Percentiles rank a stretch among this genome's conserved stretches.
Evolutionary conservation across 805 yeast genomes (phyloP).

Genomic region (Ogataea kodamae): DNA sequence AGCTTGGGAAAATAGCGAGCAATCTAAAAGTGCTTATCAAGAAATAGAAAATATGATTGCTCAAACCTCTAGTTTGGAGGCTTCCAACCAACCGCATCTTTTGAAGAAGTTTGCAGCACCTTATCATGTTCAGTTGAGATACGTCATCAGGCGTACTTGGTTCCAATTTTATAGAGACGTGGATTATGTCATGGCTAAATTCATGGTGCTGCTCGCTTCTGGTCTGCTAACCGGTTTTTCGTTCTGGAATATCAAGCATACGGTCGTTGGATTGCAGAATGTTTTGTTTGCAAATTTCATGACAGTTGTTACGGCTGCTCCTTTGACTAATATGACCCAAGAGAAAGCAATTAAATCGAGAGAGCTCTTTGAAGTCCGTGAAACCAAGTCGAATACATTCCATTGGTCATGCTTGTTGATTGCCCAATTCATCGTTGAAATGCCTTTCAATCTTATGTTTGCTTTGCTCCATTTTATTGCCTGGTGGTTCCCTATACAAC

Average conservation of each 20-base stretch:
- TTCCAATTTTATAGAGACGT: conserved; percentile 47
- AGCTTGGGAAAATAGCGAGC: conserved; percentile 46
- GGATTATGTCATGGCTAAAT: conserved; percentile 45
- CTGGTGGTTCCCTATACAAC: conserved; percentile 36
- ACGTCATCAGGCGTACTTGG: conserved; percentile 38
- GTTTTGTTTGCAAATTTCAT: conserved; percentile 49
- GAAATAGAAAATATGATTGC: conserved; percentile 31
- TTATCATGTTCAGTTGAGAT: conserved; percentile 36
- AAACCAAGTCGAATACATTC: conserved; percentile 66
- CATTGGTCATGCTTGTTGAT: conserved; percentile 62
- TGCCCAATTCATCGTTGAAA: conserved; percentile 52
- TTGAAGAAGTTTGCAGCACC: conserved; percentile 42
- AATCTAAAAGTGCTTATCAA: conserved; percentile 26
- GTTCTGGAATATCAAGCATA: conserved; percentile 56
- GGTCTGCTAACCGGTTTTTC: conserved; percentile 52
- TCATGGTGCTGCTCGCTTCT: conserved; percentile 37
- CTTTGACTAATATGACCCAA: conserved; percentile 63
- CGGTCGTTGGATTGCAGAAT: conserved; percentile 57
- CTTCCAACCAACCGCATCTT: conserved; percentile 17
- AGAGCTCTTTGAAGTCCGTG: conserved; percentile 67
- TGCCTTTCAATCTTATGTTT: conserved; percentile 53
- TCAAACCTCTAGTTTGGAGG: conserved; percentile 11
- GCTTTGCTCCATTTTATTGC: conserved; percentile 46
- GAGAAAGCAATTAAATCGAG: conserved; percentile 54
- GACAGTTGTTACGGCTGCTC: conserved; percentile 54